Evolutionary conservation across 73 alveolate genomes (phyloP).

Genomic region (Tetrahymena thermophila): DNA sequence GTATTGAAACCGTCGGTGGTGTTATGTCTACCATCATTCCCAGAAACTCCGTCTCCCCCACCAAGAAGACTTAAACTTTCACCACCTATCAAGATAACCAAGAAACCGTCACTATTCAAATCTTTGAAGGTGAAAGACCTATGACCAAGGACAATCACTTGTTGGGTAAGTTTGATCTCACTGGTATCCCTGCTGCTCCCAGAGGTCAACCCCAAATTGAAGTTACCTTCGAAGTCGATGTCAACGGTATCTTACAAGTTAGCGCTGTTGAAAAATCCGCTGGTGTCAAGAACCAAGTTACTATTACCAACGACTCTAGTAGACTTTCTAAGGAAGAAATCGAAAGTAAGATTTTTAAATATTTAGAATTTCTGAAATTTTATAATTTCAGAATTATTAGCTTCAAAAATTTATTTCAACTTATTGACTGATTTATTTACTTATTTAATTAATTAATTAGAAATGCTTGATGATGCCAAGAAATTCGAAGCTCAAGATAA

Average conservation of each 20-base stretch:
- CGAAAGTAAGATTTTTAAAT: conserved; percentile 4
- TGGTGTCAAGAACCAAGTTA: conserved; percentile 56
- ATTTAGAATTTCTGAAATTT: background rate
- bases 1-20: conserved; percentile 99
- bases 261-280: conserved; percentile 80
- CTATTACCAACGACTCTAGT: conserved; percentile 46
- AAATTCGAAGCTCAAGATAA: conserved; percentile 51
- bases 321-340: conserved; percentile 52
- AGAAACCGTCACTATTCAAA: conserved; percentile 64
- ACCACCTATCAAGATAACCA: conserved; percentile 50
- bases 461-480: conserved; percentile 49
- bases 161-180: conserved; percentile 68
- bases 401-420: background rate
- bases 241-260: conserved; percentile 74
- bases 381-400: background rate
- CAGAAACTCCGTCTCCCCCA: conserved; percentile 98
- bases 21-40: conserved; percentile 98
- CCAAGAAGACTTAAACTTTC: conserved; percentile 81
- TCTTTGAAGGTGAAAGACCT: conserved; percentile 80
- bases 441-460: too few species aligned
- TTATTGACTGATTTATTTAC: background rate
- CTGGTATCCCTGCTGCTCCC: conserved; percentile 77
- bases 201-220: conserved; percentile 92
- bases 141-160: conserved; percentile 65
- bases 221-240: conserved; percentile 86